A percentile compares a stretch with the other conserved stretches of the same genome.
phyloP scores from a whole-genome alignment of 164 flowering plant species.

The Vitis rotundifolia region DNA sequence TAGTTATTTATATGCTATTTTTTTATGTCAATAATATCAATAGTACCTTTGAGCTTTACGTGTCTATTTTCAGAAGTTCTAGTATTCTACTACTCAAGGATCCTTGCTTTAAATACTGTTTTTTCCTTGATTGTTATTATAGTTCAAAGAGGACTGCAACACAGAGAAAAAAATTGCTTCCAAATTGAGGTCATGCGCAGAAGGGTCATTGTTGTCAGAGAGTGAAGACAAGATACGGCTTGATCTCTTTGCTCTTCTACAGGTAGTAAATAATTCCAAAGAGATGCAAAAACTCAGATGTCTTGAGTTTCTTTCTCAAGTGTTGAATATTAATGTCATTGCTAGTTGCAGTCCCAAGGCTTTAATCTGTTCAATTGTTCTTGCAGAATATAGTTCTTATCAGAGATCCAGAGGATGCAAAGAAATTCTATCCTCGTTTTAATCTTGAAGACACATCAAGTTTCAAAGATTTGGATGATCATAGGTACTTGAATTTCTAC shows the following conservation, averaged over 20 bases:
- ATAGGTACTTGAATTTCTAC: constrained; percentile 48
- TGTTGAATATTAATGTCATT: background rate
- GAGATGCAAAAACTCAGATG: background rate
- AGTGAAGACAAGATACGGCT: constrained; percentile 56
- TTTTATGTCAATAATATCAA: no score
- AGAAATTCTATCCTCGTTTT: constrained; percentile 90
- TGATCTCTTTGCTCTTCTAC: constrained; percentile 76
- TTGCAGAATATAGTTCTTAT: constrained; percentile 92
- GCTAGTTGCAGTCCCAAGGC: background rate
- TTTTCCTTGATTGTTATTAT: constrained; percentile 6
- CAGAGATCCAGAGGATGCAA: constrained; percentile 82
- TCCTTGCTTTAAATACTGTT: background rate
- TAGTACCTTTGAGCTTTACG: no score
- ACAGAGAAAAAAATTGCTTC: constrained; percentile 86
- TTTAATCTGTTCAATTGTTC: constrained; percentile 14
- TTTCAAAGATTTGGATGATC: constrained; percentile 82
- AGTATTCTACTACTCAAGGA: no score
- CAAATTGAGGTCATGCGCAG: constrained; percentile 61
- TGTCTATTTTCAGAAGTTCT: no score
- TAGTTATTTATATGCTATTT: no score
- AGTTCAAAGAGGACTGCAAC: constrained; percentile 95
- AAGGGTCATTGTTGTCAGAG: constrained; percentile 49
- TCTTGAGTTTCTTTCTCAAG: constrained; percentile 1
- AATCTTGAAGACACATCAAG: constrained; percentile 89
- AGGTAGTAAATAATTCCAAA: constrained; percentile 39